Evolutionary conservation across 345 rosid genomes (phyloP), one percentile per base, ranked within the genome.

Genomic region (Trapa incisa): DNA sequence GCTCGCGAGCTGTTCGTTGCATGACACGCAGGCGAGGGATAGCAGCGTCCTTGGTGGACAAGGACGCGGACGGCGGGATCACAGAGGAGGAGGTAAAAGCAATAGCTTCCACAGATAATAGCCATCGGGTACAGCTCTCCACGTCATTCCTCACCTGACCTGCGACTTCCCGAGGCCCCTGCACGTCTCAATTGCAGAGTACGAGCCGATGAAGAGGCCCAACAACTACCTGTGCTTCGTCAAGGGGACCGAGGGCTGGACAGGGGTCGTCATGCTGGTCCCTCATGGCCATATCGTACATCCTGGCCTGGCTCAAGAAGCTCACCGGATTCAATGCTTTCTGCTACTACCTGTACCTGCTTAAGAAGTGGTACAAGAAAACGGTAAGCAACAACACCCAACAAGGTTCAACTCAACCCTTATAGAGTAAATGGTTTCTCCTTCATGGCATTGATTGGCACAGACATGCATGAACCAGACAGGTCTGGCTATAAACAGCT

Each of bases 381-480:
- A 84, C 92, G 41, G 97, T 88, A 77, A 73, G 84, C 14, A 22
- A 22, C 29, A 3, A 11, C 37, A 58, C 36, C 6, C 12, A 9
- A 32, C 11, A 54, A 8, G 29, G 29, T 22, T 22, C 43, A 36
- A 3, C 7, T 57, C 29, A 33, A 32, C 37, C 1, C 70, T 33
- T 6, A 61, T 5, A 22, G 29, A 39, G 5, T 0, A 35, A 22
- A 13, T 29, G 22, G 29, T n/a, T 22, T 22, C n/a, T 56, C 45
- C 37, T 17, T 0, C 14, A 1, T 35, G 63, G 15, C 63, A n/a
- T 58, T 22, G 29, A 22, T 22, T 58, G 37, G 5, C 45, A 54
- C 82, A 90, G 96, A 88, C 97, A 14, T 88, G 97, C 96, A 88
- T 91, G 97, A 88, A 91, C 71, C 75, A 87, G 10, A 86, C 97